These are phyloP conservation scores for Aspergillus amoenus DNA, from an alignment of 2,329 filamentous ascomycete species.

Conservation along the genomic window DNA sequence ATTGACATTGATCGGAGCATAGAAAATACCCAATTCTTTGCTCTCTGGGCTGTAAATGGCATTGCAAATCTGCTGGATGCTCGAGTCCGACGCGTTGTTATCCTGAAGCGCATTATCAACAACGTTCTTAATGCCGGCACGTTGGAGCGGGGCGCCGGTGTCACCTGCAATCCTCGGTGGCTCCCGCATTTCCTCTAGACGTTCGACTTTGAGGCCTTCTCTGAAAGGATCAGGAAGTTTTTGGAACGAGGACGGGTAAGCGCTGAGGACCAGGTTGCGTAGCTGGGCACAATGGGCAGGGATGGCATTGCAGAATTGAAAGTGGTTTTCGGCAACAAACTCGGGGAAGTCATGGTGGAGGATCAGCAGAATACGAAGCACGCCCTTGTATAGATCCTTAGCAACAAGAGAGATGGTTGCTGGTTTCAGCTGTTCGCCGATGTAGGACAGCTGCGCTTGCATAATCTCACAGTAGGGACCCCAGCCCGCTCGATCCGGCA, in stretches of 20 bases:
- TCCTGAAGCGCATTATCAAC: conserved; percentile 54
- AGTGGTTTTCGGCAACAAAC: conserved; percentile 84
- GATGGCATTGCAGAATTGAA: conserved; percentile 76
- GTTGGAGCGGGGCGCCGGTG: conserved; percentile 49
- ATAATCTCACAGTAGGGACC: conserved; percentile 70
- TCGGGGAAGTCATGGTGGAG: conserved; percentile 94
- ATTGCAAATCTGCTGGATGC: conserved; percentile 71
- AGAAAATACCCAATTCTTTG: conserved; percentile 64
- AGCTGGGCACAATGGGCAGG: conserved; percentile 83
- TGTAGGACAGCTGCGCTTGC: conserved; percentile 68
- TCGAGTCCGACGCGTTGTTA: conserved; percentile 66
- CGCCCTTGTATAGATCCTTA: conserved; percentile 81
- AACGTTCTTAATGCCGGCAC: conserved; percentile 53
- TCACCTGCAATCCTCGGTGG: conserved; percentile 66
- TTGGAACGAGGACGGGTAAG: conserved; percentile 67
- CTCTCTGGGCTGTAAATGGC: conserved; percentile 63
- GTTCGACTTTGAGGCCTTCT: conserved; percentile 72
- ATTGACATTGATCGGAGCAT: conserved; percentile 68
- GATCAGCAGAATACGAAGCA: conserved; percentile 77
- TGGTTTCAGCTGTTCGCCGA: conserved; percentile 77
- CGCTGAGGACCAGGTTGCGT: conserved; percentile 82
- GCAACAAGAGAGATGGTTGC: conserved; percentile 66
- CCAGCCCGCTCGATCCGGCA: conserved; percentile 72
- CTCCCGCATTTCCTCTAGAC: conserved; percentile 70
- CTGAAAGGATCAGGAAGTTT: conserved; percentile 75